Evolutionary conservation across 768 basidiomycete species (phyloP), one percentile per base, ranked within the genome.

Genomic region (Gyrodon lividus): DNA sequence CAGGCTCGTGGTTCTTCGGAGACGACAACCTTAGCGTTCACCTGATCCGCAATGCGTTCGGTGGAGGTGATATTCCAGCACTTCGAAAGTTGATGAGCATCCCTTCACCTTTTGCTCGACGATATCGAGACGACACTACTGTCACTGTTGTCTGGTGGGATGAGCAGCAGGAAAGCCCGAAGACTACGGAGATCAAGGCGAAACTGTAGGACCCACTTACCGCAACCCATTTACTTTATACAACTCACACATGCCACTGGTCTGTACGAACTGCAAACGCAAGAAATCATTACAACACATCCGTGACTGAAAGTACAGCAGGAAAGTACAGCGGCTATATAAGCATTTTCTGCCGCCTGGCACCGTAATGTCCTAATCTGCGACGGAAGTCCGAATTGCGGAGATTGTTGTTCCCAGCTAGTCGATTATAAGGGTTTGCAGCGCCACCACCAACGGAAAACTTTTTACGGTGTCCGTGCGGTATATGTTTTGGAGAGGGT

Each of bases 71-170:
- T 62, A 74, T n/a, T n/a, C 79, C 48, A 62, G 68, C 70, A 44
- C 74, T 95, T 52, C 77, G 83, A 44, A 76, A 72, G 63, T 54
- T 82, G 49, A 70, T 93, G 62, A 92, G 90, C 67, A 92, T 95
- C 40, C 89, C 92, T n/a, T 75, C 88, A 5, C 89, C 90, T 14
- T 70, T 81, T 56, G 84, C 91, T 23, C 76, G 92, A 59, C 75
- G 86, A 48, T 88, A 83, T 64, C 77, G 92, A 39, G 92, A 95
- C 62, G 92, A 95, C 66, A 78, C 87, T 28, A 92, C 89, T 1
- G 91, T 91, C 19, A 89, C 87, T 13, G 89, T 90, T 30, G 78
- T 90, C 22, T 90, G 85, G 81, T 93, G 86, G 90, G 87, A 88
- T 41, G 82, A 80, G 16, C 74, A 74, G n/a, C 78, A 81, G 59